phyloP scores from a whole-genome alignment of 768 basidiomycete genomes.

The Boletus edulis region DNA sequence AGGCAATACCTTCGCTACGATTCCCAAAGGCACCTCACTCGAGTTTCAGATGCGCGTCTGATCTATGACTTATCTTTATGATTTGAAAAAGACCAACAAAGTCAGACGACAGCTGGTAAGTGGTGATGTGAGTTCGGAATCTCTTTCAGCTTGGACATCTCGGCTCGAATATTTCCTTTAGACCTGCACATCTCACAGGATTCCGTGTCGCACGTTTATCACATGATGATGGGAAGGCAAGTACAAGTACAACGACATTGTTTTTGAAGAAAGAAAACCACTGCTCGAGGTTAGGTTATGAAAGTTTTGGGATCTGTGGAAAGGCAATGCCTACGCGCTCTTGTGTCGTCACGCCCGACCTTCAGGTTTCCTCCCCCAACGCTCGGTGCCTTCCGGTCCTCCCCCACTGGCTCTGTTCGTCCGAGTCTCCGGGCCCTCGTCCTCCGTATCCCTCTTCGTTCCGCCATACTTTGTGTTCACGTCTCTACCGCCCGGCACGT shows the following conservation, averaged over 20 bases:
- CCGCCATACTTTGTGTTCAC: constrained; percentile 25
- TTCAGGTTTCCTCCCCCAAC: constrained; percentile 36
- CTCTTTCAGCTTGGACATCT: too few species aligned
- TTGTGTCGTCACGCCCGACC: constrained; percentile 12
- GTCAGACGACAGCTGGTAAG: too few species aligned
- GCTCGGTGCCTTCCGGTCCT: constrained; percentile 39
- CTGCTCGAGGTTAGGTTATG: neutral
- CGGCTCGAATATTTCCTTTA: too few species aligned
- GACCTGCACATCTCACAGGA: too few species aligned
- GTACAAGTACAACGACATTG: neutral
- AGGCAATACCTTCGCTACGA: too few species aligned
- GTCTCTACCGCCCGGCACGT: constrained; percentile 6
- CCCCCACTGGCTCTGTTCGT: constrained; percentile 36
- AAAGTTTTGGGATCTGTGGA: neutral
- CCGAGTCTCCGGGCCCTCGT: constrained; percentile 29
- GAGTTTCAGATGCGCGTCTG: too few species aligned
- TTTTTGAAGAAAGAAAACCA: neutral
- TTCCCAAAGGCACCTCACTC: too few species aligned
- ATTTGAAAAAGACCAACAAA: too few species aligned
- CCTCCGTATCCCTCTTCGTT: constrained; percentile 8
- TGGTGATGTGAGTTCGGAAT: too few species aligned
- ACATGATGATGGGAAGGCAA: neutral
- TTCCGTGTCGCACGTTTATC: too few species aligned
- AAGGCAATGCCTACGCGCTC: neutral
- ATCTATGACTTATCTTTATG: too few species aligned